Evolutionary conservation across 345 rosid genomes (phyloP).

Genomic region (Erodium maritimum): DNA sequence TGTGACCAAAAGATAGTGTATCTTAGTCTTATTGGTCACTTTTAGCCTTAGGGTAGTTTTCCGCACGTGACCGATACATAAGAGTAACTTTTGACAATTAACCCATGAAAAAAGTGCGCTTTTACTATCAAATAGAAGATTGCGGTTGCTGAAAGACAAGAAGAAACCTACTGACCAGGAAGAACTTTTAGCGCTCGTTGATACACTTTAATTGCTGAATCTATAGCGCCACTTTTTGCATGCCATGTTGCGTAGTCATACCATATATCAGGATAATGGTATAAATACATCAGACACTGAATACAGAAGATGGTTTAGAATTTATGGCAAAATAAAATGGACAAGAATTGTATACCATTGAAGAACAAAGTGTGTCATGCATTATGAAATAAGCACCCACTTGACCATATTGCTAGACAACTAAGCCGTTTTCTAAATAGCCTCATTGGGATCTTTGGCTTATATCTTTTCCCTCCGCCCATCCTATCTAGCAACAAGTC

Average conservation of each 20-base stretch:
- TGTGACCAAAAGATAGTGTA: too few species aligned
- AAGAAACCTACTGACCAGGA: constrained; percentile 44
- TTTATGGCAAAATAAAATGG: constrained; percentile 2
- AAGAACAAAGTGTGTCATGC: background rate
- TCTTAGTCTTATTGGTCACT: too few species aligned
- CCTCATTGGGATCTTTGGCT: too few species aligned
- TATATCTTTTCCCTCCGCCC: too few species aligned
- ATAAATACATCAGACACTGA: constrained; percentile 90
- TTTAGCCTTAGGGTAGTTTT: too few species aligned
- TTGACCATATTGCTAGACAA: background rate
- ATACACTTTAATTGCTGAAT: constrained; percentile 85
- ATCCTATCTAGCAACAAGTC: too few species aligned
- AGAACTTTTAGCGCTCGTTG: constrained; percentile 94
- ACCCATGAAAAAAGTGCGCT: background rate
- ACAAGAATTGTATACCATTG: background rate
- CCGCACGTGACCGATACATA: too few species aligned
- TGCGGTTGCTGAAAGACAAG: constrained; percentile 2
- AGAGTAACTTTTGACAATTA: too few species aligned
- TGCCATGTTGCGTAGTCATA: constrained; percentile 94
- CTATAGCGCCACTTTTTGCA: constrained; percentile 69
- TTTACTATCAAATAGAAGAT: background rate
- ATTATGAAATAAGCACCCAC: background rate
- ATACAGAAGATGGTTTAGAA: constrained; percentile 15
- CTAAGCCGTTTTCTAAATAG: too few species aligned
- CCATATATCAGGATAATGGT: constrained; percentile 93